A percentile compares a stretch with the other conserved stretches of the same genome.
Evolutionary conservation across 208 protist species (phyloP).

Genomic region (Leptomonas seymouri): DNA sequence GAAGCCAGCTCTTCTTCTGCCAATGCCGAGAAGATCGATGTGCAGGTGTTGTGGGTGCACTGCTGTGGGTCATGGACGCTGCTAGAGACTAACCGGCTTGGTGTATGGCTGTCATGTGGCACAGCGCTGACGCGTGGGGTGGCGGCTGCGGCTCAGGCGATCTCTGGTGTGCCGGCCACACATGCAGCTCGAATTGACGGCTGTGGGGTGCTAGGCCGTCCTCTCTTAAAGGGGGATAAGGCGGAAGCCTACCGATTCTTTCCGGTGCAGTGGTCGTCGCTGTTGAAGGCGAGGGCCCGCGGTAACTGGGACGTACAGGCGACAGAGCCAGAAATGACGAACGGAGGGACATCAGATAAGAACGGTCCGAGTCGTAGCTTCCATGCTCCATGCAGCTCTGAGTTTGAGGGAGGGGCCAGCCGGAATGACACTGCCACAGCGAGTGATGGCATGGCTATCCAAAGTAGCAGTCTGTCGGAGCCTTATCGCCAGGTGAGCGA

Average conservation of each 20-base stretch:
- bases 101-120: slow-evolving; percentile 57
- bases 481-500: slow-evolving; percentile 1
- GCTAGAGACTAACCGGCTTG: slow-evolving; percentile 27
- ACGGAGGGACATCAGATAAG: neutral
- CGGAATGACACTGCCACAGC: slow-evolving; percentile 1
- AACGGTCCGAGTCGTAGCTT: neutral
- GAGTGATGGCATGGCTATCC: neutral
- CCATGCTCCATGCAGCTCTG: neutral
- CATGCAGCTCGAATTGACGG: slow-evolving; percentile 38
- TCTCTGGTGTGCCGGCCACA: neutral
- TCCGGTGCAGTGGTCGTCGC: slow-evolving; percentile 21
- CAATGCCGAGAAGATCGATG: neutral
- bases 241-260: slow-evolving; percentile 22
- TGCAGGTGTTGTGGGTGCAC: slow-evolving; percentile 36
- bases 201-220: slow-evolving; percentile 48
- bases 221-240: slow-evolving; percentile 9
- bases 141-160: neutral
- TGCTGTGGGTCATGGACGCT: slow-evolving; percentile 51
- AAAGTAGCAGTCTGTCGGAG: neutral
- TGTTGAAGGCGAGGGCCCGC: neutral
- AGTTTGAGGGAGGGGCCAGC: neutral
- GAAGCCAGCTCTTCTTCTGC: slow-evolving; percentile 21
- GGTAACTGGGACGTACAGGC: slow-evolving; percentile 2
- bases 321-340: neutral
- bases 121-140: slow-evolving; percentile 47